Conservation (phyloP, 2,329 filamentous ascomycete genomes). For the Beauveria sp. region DNA sequence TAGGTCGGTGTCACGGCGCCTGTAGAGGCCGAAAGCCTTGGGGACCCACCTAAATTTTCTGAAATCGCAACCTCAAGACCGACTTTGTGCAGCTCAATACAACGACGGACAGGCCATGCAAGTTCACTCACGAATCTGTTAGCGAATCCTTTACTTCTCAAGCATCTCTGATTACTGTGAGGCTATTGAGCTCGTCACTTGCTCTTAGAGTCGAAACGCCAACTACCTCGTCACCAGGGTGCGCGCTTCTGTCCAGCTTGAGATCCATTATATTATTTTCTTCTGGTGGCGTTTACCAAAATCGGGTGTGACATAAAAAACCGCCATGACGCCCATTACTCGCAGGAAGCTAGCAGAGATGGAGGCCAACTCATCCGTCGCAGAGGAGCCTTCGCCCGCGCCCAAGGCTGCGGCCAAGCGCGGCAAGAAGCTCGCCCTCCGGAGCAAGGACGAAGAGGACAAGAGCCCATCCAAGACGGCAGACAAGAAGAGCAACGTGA, state of each 20-base stretch:
- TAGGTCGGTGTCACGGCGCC: constrained; percentile 5
- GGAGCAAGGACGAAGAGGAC: constrained; percentile 20
- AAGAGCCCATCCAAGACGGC: not conserved
- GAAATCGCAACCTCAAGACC: constrained; percentile 8
- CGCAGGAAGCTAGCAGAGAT: constrained; percentile 10
- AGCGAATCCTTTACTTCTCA: not conserved
- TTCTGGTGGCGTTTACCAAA: not conserved
- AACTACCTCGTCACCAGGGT: not conserved
- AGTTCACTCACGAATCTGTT: not conserved
- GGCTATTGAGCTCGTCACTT: not conserved
- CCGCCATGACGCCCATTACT: constrained; percentile 8
- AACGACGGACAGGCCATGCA: not conserved
- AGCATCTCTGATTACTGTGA: not conserved
- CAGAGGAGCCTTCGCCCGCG: constrained; percentile 10
- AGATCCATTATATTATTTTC: not conserved
- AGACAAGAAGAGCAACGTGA: constrained; percentile 18
- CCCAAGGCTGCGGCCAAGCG: constrained; percentile 15
- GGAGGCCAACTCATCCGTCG: constrained; percentile 14
- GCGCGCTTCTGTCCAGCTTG: not conserved
- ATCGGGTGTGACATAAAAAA: not conserved
- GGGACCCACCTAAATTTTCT: constrained; percentile 14
- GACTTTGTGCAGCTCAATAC: not conserved
- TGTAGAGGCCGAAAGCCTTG: constrained; percentile 1
- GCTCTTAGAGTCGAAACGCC: not conserved
- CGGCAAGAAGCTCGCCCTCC: constrained; percentile 26